Evolutionary conservation across 305 asterid species (phyloP).

Genomic region (Fraxinus nigra): DNA sequence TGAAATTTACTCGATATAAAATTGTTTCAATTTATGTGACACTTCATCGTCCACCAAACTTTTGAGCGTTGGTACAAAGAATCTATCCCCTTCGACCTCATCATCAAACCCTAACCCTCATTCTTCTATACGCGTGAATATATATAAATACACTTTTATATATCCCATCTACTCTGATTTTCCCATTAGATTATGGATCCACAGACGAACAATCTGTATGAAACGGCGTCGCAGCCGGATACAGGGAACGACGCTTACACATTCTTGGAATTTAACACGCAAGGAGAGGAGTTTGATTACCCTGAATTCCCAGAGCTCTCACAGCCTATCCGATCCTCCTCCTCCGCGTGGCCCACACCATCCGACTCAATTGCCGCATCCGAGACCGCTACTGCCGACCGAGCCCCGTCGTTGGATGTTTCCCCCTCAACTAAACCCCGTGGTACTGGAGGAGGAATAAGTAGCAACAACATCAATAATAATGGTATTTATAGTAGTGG

Average conservation of each 20-base stretch:
- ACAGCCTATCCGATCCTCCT: conserved; percentile 74
- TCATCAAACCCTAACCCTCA: conserved; percentile 10
- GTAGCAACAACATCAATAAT: conserved; percentile 27
- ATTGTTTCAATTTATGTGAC: not conserved
- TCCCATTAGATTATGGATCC: conserved; percentile 53
- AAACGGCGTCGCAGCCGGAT: conserved; percentile 99
- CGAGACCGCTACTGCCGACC: conserved; percentile 32
- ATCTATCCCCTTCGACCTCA: not conserved
- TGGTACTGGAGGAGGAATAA: conserved; percentile 27
- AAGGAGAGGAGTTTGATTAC: conserved; percentile 76
- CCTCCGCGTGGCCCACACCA: conserved; percentile 80
- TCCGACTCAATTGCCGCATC: conserved; percentile 55
- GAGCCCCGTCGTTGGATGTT: conserved; percentile 37
- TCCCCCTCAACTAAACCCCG: conserved; percentile 54
- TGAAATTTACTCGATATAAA: not conserved
- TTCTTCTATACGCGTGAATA: not conserved
- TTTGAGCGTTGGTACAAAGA: not conserved
- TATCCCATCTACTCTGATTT: not conserved
- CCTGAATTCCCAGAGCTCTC: conserved; percentile 90
- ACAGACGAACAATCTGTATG: conserved; percentile 73
- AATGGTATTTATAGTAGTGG: conserved; percentile 16
- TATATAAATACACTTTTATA: not conserved
- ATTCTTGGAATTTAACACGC: conserved; percentile 88
- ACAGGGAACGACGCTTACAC: conserved; percentile 86
- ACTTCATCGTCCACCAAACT: not conserved